phyloP scores from a whole-genome alignment of 306 rosid genomes.

The Lithocarpus polystachyus region DNA sequence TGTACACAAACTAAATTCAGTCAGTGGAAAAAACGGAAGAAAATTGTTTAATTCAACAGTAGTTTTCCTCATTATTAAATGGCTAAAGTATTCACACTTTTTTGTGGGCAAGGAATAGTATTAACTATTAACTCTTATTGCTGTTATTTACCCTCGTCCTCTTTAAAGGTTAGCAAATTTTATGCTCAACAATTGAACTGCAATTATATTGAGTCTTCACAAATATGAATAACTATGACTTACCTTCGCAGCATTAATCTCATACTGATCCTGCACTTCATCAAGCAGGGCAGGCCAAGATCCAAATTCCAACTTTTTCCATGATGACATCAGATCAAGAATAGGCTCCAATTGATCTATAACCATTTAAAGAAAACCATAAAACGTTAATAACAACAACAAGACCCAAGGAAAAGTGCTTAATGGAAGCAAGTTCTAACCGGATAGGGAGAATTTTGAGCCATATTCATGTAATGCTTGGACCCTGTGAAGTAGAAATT shows the following conservation, averaged over 20 bases:
- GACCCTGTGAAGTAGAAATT: constrained; percentile 57
- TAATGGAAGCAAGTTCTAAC: constrained; percentile 35
- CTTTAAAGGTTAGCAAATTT: not conserved
- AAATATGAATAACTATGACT: constrained; percentile 10
- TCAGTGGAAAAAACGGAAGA: not conserved
- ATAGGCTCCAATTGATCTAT: constrained; percentile 62
- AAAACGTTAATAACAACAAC: constrained; percentile 2
- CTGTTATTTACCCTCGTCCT: not conserved
- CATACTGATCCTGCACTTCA: constrained; percentile 69
- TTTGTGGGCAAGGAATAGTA: no score
- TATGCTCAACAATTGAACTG: not conserved
- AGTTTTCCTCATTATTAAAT: not conserved
- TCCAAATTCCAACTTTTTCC: constrained; percentile 74
- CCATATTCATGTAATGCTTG: constrained; percentile 63
- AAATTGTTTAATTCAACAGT: not conserved
- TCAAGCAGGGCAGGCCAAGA: constrained; percentile 88
- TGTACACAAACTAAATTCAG: not conserved
- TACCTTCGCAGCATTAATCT: constrained; percentile 76
- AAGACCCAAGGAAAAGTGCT: not conserved
- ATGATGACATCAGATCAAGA: constrained; percentile 47
- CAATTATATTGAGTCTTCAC: not conserved
- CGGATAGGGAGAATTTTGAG: constrained; percentile 47
- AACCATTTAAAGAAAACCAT: constrained; percentile 28
- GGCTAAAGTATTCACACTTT: not conserved
- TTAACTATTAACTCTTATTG: not conserved